Evolutionary conservation across 306 rosid genomes (phyloP), one percentile per base, ranked within the genome.

Genomic region (Biancaea sappan): DNA sequence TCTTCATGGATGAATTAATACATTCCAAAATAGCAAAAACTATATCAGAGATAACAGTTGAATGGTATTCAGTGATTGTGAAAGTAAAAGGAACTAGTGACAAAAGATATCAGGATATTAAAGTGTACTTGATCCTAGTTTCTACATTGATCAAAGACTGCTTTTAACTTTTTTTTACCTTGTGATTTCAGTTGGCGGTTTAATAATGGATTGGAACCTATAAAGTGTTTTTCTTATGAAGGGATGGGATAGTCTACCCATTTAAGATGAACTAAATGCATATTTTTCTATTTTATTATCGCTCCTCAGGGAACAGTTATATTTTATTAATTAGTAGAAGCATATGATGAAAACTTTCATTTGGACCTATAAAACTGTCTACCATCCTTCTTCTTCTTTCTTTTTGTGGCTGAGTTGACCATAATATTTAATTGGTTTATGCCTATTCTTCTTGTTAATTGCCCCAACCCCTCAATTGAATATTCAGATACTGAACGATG

Each of bases 401-500:
- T 14, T 4, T 11, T 25, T 50, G 19, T 40, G 3, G 44, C 26
- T 47, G 11, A 44, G 26, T 38, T 48, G 34, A 26, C 65, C 64
- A 32, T 59, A 74, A 47, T 31, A 61, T 44, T 14, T 37, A 28
- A 43, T 19, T 50, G 44, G 24, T 44, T 74, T 59, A 14, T 41
- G 34, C 51, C 11, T 9, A 31, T 47, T 11, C 65, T 61, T 69
- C 29, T 41, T 26, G 51, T 6, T 48, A 5, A 63, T 60, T 77
- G 72, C 63, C 58, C 59, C 48, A 41, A 70, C 41, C 71, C 54
- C 7, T 37, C 7, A 18, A 43, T 25, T 25, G 34, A 76, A 63
- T 62, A 44, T 2, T 64, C 47, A 18, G 26, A 66, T 40, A 60
- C 60, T 66, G 83, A 80, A 38, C 53, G 32, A 41, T 78, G 80